Evolutionary conservation across 2,329 filamentous ascomycete species (phyloP).

Genomic region (Sarocladium brachiariae): DNA sequence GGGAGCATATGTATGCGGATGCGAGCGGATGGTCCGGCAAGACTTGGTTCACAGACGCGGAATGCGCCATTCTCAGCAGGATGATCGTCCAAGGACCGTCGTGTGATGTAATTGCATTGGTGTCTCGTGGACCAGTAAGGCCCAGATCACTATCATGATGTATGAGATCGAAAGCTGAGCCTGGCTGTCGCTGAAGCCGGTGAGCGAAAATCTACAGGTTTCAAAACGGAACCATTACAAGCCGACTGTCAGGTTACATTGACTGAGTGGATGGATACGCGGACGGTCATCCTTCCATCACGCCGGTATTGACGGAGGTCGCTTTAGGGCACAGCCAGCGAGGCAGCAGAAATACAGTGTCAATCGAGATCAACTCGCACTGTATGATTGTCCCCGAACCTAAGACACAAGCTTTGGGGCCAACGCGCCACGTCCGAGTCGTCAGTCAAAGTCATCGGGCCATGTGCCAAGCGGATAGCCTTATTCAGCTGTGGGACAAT

Average conservation of each 20-base stretch:
- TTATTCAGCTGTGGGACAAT: not conserved
- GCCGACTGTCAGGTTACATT: too few relatives aligned
- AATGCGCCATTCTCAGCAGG: not conserved
- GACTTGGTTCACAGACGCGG: not conserved
- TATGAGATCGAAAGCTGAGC: too few relatives aligned
- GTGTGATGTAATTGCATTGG: not conserved
- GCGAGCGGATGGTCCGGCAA: constrained; percentile 1
- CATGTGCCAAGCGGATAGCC: constrained; percentile 1
- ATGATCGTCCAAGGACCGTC: too few relatives aligned
- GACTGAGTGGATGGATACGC: not conserved
- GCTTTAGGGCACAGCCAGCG: too few relatives aligned
- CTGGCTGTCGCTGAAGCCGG: not conserved
- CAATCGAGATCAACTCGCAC: not conserved
- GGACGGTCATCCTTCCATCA: not conserved
- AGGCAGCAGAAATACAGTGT: too few relatives aligned
- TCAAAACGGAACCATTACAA: not conserved
- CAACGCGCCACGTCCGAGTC: constrained; percentile 1
- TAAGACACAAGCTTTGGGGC: constrained; percentile 1
- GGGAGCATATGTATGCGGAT: not conserved
- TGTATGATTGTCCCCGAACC: not conserved
- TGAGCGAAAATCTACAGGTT: not conserved
- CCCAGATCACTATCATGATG: too few relatives aligned
- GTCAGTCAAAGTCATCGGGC: not conserved
- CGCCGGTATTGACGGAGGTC: too few relatives aligned
- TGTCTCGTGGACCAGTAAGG: too few relatives aligned